Evolutionary conservation across 2,329 filamentous ascomycete species (phyloP).

Genomic region (Colletotrichum sansevieriae): DNA sequence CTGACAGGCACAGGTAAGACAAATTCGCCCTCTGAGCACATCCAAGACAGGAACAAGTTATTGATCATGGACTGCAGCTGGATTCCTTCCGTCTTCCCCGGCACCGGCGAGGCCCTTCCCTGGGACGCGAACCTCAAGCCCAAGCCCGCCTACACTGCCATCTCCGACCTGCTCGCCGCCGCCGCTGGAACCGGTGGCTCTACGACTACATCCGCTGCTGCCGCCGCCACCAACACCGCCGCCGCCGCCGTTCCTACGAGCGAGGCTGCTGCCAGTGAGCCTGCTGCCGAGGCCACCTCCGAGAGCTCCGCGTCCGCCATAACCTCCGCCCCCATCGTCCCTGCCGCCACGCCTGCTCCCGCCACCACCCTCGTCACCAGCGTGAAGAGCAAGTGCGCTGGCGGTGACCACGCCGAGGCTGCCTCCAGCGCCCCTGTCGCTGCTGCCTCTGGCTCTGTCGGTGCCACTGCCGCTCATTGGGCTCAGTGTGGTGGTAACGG

Average conservation of each 20-base stretch:
- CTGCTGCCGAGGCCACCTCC: conserved; percentile 8
- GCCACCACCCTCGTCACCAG: conserved; percentile 31
- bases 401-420: conserved; percentile 13
- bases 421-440: conserved; percentile 18
- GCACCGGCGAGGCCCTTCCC: conserved; percentile 53
- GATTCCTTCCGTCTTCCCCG: conserved; percentile 54
- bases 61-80: conserved; percentile 45
- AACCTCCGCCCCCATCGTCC: conserved; percentile 1
- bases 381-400: conserved; percentile 30
- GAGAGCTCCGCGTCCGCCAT: neutral
- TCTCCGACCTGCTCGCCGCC: conserved; percentile 52
- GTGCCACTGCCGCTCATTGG: conserved; percentile 46
- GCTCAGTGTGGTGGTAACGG: conserved; percentile 55
- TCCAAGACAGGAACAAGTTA: no score
- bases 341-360: conserved; percentile 18
- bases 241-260: neutral
- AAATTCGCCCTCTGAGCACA: conserved; percentile 42
- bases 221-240: neutral
- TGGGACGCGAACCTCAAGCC: conserved; percentile 53
- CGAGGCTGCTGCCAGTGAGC: conserved; percentile 19
- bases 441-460: conserved; percentile 37
- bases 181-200: conserved; percentile 42
- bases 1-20: conserved; percentile 48
- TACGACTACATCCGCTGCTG: conserved; percentile 12
- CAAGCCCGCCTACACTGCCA: conserved; percentile 57